Evolutionary conservation across 164 flowering plant species (phyloP).

Genomic region (Magnolia kwangsiensis): DNA sequence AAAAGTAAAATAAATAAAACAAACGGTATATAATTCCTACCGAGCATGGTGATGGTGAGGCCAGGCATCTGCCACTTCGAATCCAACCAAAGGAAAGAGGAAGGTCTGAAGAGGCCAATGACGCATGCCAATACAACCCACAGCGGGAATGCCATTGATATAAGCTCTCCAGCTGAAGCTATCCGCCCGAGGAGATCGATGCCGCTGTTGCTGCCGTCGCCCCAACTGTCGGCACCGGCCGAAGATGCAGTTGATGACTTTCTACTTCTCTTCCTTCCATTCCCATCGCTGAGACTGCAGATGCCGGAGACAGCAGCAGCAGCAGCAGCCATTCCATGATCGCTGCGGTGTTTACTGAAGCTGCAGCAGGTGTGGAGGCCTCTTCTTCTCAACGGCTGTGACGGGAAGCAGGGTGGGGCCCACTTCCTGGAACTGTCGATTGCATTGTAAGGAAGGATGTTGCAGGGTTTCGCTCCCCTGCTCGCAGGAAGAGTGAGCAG

Average conservation of each 20-base stretch:
- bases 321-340: background rate
- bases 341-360: too few species aligned
- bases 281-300: background rate
- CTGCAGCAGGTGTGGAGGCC: background rate
- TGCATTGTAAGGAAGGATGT: background rate
- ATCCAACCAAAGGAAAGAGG: slow-evolving; percentile 55
- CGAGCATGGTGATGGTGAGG: slow-evolving; percentile 73
- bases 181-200: background rate
- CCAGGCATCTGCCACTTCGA: slow-evolving; percentile 57
- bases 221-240: background rate
- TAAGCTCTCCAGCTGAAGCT: slow-evolving; percentile 24
- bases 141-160: slow-evolving; percentile 70
- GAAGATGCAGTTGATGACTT: background rate
- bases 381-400: background rate
- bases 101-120: slow-evolving; percentile 53
- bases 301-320: background rate
- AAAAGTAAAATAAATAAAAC: background rate
- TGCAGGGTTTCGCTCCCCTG: background rate
- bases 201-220: background rate
- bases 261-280: background rate
- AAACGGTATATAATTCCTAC: background rate
- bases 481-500: background rate
- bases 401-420: background rate
- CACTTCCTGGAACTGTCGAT: background rate
- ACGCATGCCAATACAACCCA: slow-evolving; percentile 83